Base-by-base conservation (phyloP, 2,329 filamentous ascomycete genomes). In the Cadophora sp. region DNA sequence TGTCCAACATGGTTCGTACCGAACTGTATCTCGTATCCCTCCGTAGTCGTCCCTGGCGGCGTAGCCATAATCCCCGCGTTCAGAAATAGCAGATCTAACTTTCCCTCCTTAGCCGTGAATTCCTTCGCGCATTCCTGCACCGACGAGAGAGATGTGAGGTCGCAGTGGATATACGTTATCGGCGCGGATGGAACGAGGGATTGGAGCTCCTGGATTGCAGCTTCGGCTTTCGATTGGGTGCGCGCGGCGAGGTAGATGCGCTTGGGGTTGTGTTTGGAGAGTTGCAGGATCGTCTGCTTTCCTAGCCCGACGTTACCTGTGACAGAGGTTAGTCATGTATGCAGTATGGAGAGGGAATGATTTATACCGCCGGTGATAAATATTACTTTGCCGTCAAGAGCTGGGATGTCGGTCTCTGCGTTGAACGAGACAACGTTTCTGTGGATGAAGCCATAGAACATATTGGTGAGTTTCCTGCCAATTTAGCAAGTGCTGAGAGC, bases 1-100 rank as follows among this genome's bases (percentile, higher is more conserved):
- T 84, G 82, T 18, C 83, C 82, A 47, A 85, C 70, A 71, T 85
- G 81, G 65, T 85, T 86, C 1, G 79, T 82, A 1, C 80, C 82
- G 66, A 85, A 83, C 66, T 84, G 80, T 11, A 81, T 69, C 70
- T 85, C 84, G 66, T 83, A 85, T 16, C 83, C 82, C 20, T 85
- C 80, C 30, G 74, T 72, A 5, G 81, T 83, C 9, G 80, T 69
- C 1, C 67, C 76, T 0, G 79, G 74, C 4, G 80, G 77, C 20
- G 69, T 71, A 0, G 77, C 79, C 79, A 84, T 82, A 43, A 83
- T 76, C 0, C 81, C 83, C 0, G 82, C 82, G 66, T 84, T 83
- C 53, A 79, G 79, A 65, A 84, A 78, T 4, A 84, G 74, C 39
- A 84, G 78, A 68, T 84, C 82, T 1, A 84, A 75, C 6, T 77